Conservation (phyloP, 208 protist species). For the Trypanosoma mega region DNA sequence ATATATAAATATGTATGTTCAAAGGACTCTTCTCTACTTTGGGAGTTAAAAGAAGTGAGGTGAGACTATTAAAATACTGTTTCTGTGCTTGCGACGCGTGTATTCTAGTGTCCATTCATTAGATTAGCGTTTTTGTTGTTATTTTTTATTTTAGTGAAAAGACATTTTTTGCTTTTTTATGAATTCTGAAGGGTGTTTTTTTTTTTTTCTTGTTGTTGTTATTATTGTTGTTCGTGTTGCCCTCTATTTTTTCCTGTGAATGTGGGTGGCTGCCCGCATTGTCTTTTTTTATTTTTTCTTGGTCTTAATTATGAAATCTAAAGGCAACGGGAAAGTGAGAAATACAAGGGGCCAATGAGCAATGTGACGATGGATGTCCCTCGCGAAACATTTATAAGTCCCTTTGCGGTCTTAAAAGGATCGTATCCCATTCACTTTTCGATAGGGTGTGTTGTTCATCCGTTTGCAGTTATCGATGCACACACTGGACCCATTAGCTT, state of each 20-base stretch:
- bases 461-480: slow-evolving; percentile 39
- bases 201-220: slow-evolving; percentile 1
- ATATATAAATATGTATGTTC: too few species aligned
- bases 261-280: slow-evolving; percentile 2
- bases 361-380: neutral
- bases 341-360: neutral
- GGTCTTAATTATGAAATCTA: too few species aligned
- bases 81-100: too few species aligned
- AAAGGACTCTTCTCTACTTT: too few species aligned
- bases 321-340: too few species aligned
- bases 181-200: slow-evolving; percentile 21
- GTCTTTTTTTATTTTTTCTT: too few species aligned
- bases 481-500: slow-evolving; percentile 25
- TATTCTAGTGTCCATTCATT: too few species aligned
- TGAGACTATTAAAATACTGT: too few species aligned
- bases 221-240: slow-evolving; percentile 12
- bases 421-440: slow-evolving; percentile 35
- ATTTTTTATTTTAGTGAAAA: too few species aligned
- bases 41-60: too few species aligned
- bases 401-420: slow-evolving; percentile 32
- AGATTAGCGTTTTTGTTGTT: too few species aligned
- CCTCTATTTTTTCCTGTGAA: slow-evolving; percentile 4
- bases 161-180: too few species aligned
- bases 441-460: slow-evolving; percentile 51
- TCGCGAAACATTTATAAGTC: slow-evolving; percentile 17